phyloP scores from a whole-genome alignment of 306 rosid species.

The Quercus variabilis region DNA sequence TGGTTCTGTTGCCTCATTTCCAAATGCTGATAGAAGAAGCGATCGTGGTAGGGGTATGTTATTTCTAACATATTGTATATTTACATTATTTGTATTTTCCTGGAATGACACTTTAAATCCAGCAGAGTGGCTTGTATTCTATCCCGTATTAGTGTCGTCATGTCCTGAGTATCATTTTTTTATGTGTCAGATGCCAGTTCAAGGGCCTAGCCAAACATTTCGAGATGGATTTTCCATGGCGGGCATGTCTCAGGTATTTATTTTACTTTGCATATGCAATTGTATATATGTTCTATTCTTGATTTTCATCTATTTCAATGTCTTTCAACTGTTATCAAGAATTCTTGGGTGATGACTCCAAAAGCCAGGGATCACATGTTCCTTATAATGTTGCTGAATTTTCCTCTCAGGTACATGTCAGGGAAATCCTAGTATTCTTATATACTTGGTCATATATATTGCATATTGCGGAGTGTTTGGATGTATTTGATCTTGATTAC shows the following conservation, averaged over 20 bases:
- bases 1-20: too few relatives aligned
- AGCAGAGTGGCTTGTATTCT: not conserved
- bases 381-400: constrained; percentile 91
- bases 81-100: too few relatives aligned
- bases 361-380: constrained; percentile 99
- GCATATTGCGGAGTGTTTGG: not conserved
- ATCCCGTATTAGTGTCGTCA: not conserved
- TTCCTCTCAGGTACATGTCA: constrained; percentile 74
- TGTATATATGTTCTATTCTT: constrained; percentile 13
- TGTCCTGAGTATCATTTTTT: constrained; percentile 27
- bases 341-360: constrained; percentile 96
- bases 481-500: not conserved
- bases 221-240: constrained; percentile 91
- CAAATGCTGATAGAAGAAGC: too few relatives aligned
- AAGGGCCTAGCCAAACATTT: constrained; percentile 74
- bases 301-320: constrained; percentile 5
- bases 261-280: not conserved
- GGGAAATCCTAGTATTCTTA: not conserved
- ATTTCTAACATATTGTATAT: too few relatives aligned
- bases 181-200: constrained; percentile 71
- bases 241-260: constrained; percentile 89
- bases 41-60: too few relatives aligned
- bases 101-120: too few relatives aligned
- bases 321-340: constrained; percentile 44
- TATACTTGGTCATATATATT: not conserved